A percentile compares a stretch with the other conserved stretches of the same genome.
Conservation (phyloP, 257 asterid species). For the Haberlea rhodopensis region DNA sequence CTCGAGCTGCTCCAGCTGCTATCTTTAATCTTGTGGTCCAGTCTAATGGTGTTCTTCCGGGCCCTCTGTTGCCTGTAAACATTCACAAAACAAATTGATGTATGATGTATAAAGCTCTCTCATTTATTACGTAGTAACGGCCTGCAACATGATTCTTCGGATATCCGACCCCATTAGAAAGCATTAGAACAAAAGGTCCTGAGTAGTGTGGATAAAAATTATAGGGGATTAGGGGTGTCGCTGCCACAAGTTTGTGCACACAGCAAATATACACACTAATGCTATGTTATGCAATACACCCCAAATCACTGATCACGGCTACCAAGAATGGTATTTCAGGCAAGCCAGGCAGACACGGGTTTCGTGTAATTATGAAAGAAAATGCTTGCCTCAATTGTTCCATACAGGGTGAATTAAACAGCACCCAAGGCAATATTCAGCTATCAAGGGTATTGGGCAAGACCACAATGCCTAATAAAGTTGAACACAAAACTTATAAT, state of each 20-base stretch:
- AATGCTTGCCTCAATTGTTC: neutral
- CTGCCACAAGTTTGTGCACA: neutral
- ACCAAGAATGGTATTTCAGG: neutral
- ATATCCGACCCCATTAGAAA: neutral
- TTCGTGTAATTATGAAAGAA: neutral
- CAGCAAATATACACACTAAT: neutral
- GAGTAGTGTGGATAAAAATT: neutral
- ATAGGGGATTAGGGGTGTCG: neutral
- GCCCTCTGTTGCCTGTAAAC: slow-evolving; percentile 80
- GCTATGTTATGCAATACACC: neutral
- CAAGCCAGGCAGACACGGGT: neutral
- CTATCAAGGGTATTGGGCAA: slow-evolving; percentile 7
- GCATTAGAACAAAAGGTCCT: neutral
- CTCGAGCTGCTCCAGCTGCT: slow-evolving; percentile 82
- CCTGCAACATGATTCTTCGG: neutral
- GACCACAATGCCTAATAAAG: slow-evolving; percentile 3
- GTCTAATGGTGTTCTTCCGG: slow-evolving; percentile 92
- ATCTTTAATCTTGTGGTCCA: slow-evolving; percentile 82
- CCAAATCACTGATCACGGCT: neutral
- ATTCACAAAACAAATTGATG: neutral
- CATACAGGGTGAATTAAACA: neutral
- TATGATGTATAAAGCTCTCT: neutral
- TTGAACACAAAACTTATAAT: slow-evolving; percentile 1
- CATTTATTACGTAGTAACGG: neutral
- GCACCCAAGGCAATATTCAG: neutral